phyloP scores from a whole-genome alignment of 257 asterid species.

The Ehretia macrophylla region DNA sequence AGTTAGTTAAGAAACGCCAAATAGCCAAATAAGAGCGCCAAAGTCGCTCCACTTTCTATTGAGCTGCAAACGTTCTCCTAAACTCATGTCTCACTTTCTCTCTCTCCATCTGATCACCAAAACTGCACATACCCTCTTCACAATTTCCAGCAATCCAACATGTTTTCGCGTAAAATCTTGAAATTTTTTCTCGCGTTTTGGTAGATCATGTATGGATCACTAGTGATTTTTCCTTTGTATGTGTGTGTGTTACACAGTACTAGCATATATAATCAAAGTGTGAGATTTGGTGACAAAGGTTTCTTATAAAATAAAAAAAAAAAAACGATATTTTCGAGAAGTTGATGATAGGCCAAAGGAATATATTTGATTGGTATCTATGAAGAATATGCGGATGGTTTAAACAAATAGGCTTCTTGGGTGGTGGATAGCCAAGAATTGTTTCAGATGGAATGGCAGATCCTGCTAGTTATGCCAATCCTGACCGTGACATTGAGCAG shows the following conservation, averaged over 20 bases:
- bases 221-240: neutral
- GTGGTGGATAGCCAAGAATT: constrained; percentile 54
- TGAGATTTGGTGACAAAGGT: constrained; percentile 19
- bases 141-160: constrained; percentile 13
- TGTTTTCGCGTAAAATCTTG: constrained; percentile 25
- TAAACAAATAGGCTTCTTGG: constrained; percentile 37
- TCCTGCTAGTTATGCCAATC: constrained; percentile 30
- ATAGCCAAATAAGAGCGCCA: constrained; percentile 59
- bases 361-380: constrained; percentile 44
- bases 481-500: constrained; percentile 73
- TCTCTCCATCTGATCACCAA: constrained; percentile 17
- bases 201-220: constrained; percentile 3
- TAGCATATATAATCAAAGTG: neutral
- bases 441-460: constrained; percentile 99
- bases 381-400: constrained; percentile 62
- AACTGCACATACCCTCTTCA: constrained; percentile 25
- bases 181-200: constrained; percentile 11
- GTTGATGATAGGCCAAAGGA: constrained; percentile 48
- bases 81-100: constrained; percentile 26
- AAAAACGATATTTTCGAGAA: constrained; percentile 17
- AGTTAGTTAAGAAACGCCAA: constrained; percentile 35
- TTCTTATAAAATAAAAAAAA: neutral
- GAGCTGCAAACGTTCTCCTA: constrained; percentile 36
- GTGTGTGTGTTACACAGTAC: constrained; percentile 5
- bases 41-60: constrained; percentile 27